Evolutionary conservation across 2,329 filamentous ascomycete genomes (phyloP), one percentile per base, ranked within the genome.

Genomic region (Aplosporella prunicola): DNA sequence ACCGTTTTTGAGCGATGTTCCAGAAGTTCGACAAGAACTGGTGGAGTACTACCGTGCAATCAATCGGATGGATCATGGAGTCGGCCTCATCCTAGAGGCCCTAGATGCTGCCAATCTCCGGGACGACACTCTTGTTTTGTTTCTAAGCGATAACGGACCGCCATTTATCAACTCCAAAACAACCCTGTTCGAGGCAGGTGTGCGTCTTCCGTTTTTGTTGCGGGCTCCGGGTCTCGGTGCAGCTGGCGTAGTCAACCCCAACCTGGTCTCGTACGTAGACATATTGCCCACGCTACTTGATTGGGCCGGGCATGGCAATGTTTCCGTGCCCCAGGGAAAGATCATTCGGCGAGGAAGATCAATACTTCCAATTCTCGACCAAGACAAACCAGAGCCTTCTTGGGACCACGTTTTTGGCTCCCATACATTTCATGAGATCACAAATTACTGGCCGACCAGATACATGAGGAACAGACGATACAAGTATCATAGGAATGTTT

Each of bases 81-180:
- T 69, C 0, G 65, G 63, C 0, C 41, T 64, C 15, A 44, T 68
- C 5, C 40, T 68, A 4, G 43, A 57, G 3, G 53, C 49, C 9
- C 49, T 70, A 0, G 39, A 56, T 13, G 33, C 44, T 3, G 37
- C 43, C 3, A 60, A 60, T 0, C 39, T 66, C 1, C 46, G 42
- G 1, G 47, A 62, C 2, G 42, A 52, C 20, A 71, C 66, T 0
- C 43, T 70, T 9, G 60, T 70, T 3, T 44, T 70, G 4, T 68
- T 71, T 38, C 44, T 65, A 3, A 68, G 63, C 41, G 67, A 71
- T 38, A 71, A 71, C 25, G 67, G 67, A 0, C 56, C 66, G 1
- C 66, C 66, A 0, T 70, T 71, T 42, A 46, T 71, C 42, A 71
- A 71, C 47, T 69, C 67, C 7, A 69, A 69, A 46, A 71, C 67